Conservation (phyloP, 345 rosid species). For the Rhodamnia rubescens region DNA sequence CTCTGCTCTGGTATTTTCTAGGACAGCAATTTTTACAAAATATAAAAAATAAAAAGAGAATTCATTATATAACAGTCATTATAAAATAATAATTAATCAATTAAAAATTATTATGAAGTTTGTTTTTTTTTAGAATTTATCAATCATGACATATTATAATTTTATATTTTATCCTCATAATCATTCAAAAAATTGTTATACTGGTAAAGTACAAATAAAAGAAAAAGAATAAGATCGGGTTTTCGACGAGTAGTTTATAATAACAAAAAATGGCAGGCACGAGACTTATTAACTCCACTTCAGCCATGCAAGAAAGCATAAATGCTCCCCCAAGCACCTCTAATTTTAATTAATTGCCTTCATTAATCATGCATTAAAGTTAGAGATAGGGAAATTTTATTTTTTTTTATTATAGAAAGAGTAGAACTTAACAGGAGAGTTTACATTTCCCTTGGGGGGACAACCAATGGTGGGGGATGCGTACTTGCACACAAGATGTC, state of each 20-base stretch:
- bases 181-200: too few relatives aligned
- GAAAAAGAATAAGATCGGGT: neutral
- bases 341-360: neutral
- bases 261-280: neutral
- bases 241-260: neutral
- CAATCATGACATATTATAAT: too few relatives aligned
- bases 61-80: too few relatives aligned
- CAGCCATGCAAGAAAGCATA: neutral
- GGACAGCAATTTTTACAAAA: neutral
- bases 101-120: too few relatives aligned
- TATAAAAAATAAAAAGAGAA: neutral
- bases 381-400: neutral
- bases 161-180: too few relatives aligned
- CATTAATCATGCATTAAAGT: neutral
- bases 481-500: neutral
- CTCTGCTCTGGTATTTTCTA: neutral
- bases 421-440: neutral
- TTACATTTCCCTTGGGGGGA: neutral
- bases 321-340: neutral
- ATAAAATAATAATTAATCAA: too few relatives aligned
- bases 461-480: neutral
- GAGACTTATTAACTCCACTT: neutral
- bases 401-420: neutral
- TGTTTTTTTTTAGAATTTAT: too few relatives aligned
- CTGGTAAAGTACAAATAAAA: neutral